Conservation (phyloP, 2,329 filamentous ascomycete genomes). For the Phaeosphaeriaceae sp. region DNA sequence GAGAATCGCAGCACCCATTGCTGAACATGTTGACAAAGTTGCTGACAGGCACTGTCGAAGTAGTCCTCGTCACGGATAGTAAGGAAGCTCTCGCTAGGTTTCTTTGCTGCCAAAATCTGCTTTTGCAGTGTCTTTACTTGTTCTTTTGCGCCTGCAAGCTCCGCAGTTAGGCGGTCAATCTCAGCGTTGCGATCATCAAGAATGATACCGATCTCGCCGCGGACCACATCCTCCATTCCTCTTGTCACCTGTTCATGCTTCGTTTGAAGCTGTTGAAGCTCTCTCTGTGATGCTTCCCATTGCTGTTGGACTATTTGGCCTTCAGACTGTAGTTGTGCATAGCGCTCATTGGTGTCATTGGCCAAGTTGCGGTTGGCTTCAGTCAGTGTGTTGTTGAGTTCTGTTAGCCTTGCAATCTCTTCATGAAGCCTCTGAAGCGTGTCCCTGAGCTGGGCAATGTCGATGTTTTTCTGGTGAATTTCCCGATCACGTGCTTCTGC, state of each 20-base stretch:
- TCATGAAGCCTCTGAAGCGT: conserved; percentile 80
- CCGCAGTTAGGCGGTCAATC: conserved; percentile 75
- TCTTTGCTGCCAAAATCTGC: conserved; percentile 63
- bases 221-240: conserved; percentile 67
- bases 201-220: conserved; percentile 66
- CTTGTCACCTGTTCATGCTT: conserved; percentile 68
- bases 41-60: conserved; percentile 91
- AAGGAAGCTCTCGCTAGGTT: conserved; percentile 75
- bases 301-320: conserved; percentile 62
- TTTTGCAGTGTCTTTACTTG: conserved; percentile 66
- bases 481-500: conserved; percentile 70
- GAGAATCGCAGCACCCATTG: conserved; percentile 98
- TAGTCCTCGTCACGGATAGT: conserved; percentile 87
- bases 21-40: conserved; percentile 93
- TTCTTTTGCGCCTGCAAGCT: conserved; percentile 74
- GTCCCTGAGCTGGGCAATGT: conserved; percentile 82
- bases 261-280: conserved; percentile 71
- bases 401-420: conserved; percentile 79
- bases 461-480: conserved; percentile 80
- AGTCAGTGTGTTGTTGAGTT: conserved; percentile 80
- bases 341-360: conserved; percentile 75
- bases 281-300: conserved; percentile 66
- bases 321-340: conserved; percentile 70
- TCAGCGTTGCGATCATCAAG: conserved; percentile 85
- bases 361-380: conserved; percentile 79